Evolutionary conservation across 106 monocot species (phyloP), one percentile per base, ranked within the genome.

Genomic region (Phalaenopsis equestris): DNA sequence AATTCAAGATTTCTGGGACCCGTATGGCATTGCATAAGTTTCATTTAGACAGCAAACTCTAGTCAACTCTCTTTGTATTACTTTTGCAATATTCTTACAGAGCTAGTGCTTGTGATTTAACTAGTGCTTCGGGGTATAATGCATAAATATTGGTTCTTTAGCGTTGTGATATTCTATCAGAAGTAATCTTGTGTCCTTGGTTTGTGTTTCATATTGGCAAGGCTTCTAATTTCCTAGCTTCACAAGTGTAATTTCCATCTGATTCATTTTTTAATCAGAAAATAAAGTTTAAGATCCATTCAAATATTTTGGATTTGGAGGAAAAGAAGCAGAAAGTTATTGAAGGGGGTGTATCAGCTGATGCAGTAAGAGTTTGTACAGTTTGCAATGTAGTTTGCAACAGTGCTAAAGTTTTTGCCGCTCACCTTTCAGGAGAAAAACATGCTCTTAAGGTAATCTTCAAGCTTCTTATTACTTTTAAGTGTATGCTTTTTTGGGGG

Each of bases 301-400:
- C 38, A 14, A 74, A 17, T 74, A 74, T 19, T 36, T 74, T 74
- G 55, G 85, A 88, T 78, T 37, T 85, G 79, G 84, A 91, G 81
- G 61, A 67, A 0, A 88, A 90, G 87, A 95, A 87, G 55, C 58
- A 64, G 47, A 90, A 84, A 78, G n/a, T 88, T 9, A 58, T 91
- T 19, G 84, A 82, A 65, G 75, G 76, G 37, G 91, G 92, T 37
- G 85, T 89, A 5, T n/a, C 82, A 47, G 70, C 65, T 45, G 85
- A 86, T 67, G 68, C 64, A 3, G 79, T 92, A 18, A 88, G 56
- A 72, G 70, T 83, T 3, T 95, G 92, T 81, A 67, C 83, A 14
- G 11, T 84, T 6, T 92, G 92, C 77, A 92, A 90, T 72, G 79
- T 94, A 42, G 95, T 89, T 5, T 82, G 84, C 82, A 92, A 90